A percentile compares a stretch with the other conserved stretches of the same genome.
phyloP scores from a whole-genome alignment of 108 stramenopile genomes.

The Parmales sp. region DNA sequence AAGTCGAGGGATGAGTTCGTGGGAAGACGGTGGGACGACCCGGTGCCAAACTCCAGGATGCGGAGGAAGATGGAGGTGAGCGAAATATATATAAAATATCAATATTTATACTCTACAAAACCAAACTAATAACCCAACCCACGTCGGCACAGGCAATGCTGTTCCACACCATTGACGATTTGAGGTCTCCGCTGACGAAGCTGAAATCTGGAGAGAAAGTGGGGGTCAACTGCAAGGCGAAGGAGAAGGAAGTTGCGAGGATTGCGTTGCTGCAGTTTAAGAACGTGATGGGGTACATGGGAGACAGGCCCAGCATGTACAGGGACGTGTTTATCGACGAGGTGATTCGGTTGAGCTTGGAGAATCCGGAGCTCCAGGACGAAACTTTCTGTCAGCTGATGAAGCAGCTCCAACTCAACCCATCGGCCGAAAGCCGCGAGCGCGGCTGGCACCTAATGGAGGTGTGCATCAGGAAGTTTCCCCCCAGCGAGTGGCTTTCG shows the following conservation, averaged over 20 bases:
- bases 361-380: slow-evolving; percentile 39
- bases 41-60: not conserved
- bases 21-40: not conserved
- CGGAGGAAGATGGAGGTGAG: slow-evolving; percentile 9
- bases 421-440: slow-evolving; percentile 31
- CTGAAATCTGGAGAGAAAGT: slow-evolving; percentile 31
- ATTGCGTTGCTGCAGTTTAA: slow-evolving; percentile 39
- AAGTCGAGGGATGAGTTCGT: slow-evolving; percentile 3
- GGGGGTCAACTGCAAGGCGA: too few relatives aligned
- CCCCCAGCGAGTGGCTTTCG: not conserved
- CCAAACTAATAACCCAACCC: slow-evolving; percentile 35
- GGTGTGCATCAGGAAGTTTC: slow-evolving; percentile 49
- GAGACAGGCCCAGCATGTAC: slow-evolving; percentile 52
- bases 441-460: slow-evolving; percentile 57
- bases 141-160: slow-evolving; percentile 37
- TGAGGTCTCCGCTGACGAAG: slow-evolving; percentile 37
- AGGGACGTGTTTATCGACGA: slow-evolving; percentile 50
- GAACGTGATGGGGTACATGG: slow-evolving; percentile 51
- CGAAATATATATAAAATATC: too few relatives aligned
- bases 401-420: slow-evolving; percentile 50
- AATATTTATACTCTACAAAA: too few relatives aligned
- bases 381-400: slow-evolving; percentile 47
- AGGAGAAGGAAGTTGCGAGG: slow-evolving; percentile 12
- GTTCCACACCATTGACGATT: slow-evolving; percentile 31
- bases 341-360: slow-evolving; percentile 44